Conservation (phyloP, 2,329 filamentous ascomycete genomes). For the Cryphonectria carpinicola region DNA sequence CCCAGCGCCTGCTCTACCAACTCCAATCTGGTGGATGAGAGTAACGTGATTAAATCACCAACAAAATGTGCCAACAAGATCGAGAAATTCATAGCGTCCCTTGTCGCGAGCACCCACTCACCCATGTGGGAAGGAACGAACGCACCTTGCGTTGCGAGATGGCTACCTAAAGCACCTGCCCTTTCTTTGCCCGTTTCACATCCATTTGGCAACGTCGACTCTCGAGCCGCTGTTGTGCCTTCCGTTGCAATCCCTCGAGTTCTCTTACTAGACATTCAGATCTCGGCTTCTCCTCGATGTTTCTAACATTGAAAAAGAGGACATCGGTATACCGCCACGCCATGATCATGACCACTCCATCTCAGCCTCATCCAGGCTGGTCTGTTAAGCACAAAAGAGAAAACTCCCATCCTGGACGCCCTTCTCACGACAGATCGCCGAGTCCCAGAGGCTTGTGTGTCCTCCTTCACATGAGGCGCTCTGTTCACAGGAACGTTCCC, state of each 20-base stretch:
- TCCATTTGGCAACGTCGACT: not conserved
- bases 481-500: not conserved
- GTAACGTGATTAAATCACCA: not conserved
- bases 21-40: not conserved
- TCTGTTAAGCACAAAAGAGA: not conserved
- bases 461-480: not conserved
- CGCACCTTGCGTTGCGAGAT: not conserved
- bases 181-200: not conserved
- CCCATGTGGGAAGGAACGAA: not conserved
- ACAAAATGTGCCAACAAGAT: not conserved
- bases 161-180: not conserved
- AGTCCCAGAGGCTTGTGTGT: not conserved
- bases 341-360: not conserved
- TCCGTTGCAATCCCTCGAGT: not conserved
- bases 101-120: not conserved
- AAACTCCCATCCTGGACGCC: not conserved
- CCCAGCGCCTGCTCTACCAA: not conserved
- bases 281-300: not conserved
- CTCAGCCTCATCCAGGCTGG: not conserved
- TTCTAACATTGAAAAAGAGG: not conserved
- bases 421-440: not conserved
- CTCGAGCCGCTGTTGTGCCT: not conserved
- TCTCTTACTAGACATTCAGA: not conserved
- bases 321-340: not conserved
- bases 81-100: not conserved